Conservation (phyloP, 106 monocot genomes). For the Allium cepa region DNA sequence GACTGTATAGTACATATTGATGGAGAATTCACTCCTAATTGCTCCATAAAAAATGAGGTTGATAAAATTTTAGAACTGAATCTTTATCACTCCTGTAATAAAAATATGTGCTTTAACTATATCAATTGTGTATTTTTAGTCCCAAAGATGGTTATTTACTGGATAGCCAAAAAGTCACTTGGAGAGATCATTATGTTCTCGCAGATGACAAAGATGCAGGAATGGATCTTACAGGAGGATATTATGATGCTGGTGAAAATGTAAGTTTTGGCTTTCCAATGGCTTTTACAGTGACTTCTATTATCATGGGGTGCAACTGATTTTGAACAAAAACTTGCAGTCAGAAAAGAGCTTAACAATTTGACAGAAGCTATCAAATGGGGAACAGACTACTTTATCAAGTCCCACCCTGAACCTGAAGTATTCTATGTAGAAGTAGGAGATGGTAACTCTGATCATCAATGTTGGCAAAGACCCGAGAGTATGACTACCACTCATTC, state of each 20-base stretch:
- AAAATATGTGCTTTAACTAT: no score
- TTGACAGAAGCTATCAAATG: conserved; percentile 42
- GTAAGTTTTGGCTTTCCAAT: conserved; percentile 47
- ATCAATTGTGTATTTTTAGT: no score
- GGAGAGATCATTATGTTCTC: conserved; percentile 45
- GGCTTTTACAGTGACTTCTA: conserved; percentile 55
- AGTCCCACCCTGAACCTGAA: conserved; percentile 26
- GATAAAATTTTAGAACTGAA: no score
- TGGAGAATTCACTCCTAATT: no score
- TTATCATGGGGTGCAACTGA: conserved; percentile 57
- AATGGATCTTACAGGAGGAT: conserved; percentile 67
- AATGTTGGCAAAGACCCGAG: conserved; percentile 68
- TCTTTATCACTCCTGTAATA: no score
- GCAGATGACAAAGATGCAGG: conserved; percentile 30
- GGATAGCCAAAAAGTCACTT: conserved; percentile 21
- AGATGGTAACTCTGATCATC: conserved; percentile 68
- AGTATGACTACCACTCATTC: conserved; percentile 58
- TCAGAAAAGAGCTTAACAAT: conserved; percentile 33
- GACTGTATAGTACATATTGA: no score
- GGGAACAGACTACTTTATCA: conserved; percentile 64
- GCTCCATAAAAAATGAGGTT: no score
- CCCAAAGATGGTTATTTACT: conserved; percentile 42
- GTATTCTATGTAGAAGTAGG: conserved; percentile 57
- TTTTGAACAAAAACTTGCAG: conserved; percentile 9
- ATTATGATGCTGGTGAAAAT: conserved; percentile 35